Percentiles rank a stretch among this genome's conserved stretches.
phyloP scores from a whole-genome alignment of 2,329 filamentous ascomycete species.

The Claviceps maximensis region DNA sequence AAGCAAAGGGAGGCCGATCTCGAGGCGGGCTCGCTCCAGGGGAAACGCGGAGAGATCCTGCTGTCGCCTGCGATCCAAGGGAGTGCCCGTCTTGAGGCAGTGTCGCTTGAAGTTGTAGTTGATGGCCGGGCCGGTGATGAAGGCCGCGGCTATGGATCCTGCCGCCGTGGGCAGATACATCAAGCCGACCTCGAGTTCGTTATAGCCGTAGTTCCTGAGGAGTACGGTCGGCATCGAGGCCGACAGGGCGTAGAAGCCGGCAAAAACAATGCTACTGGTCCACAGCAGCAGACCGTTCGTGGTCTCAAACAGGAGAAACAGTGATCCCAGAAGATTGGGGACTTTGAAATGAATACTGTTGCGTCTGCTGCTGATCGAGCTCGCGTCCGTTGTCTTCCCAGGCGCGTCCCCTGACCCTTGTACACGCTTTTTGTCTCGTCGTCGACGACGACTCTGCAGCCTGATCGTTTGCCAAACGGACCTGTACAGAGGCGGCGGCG shows the following conservation, averaged over 20 bases:
- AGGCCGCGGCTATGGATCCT: conserved; percentile 33
- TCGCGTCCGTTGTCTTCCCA: conserved; percentile 1
- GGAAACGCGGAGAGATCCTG: conserved; percentile 35
- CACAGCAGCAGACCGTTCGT: conserved; percentile 31
- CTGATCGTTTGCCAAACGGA: conserved; percentile 20
- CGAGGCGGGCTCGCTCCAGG: conserved; percentile 36
- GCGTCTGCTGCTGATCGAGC: conserved; percentile 12
- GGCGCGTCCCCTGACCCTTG: neutral
- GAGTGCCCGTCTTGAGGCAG: conserved; percentile 37
- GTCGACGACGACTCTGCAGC: conserved; percentile 12
- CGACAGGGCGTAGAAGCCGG: conserved; percentile 35
- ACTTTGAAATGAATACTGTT: conserved; percentile 22
- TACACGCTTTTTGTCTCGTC: conserved; percentile 3
- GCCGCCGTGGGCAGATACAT: conserved; percentile 38
- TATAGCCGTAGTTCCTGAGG: conserved; percentile 42
- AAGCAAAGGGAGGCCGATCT: conserved; percentile 37
- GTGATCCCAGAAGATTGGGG: conserved; percentile 27
- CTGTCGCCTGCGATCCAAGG: conserved; percentile 38
- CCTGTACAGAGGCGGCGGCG: conserved; percentile 24
- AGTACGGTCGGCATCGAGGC: conserved; percentile 31
- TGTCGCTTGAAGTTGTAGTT: conserved; percentile 57
- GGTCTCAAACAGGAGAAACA: conserved; percentile 27
- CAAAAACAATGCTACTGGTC: conserved; percentile 31
- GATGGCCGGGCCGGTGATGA: conserved; percentile 39
- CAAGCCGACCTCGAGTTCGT: conserved; percentile 40